These are phyloP conservation scores for Schoenoplectus triqueter DNA, from an alignment of 202 grass and related monocot genomes.

Conservation along the genomic window DNA sequence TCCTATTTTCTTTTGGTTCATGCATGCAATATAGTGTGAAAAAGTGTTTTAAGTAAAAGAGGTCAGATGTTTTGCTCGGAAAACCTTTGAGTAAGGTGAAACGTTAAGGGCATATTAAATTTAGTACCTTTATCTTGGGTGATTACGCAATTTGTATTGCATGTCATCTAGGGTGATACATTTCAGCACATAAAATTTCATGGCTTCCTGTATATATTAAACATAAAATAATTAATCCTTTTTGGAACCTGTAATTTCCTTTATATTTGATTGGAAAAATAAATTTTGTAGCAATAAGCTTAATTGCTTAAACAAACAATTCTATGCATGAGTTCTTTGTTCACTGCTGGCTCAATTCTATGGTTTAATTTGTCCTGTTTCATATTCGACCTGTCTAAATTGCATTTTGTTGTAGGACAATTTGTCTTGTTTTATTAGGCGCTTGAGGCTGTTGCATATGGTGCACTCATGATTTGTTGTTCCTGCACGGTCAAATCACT, in stretches of 20 bases:
- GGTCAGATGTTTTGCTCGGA: not conserved
- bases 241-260: not conserved
- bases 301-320: not conserved
- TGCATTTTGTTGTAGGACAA: not conserved
- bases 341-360: not conserved
- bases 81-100: not conserved
- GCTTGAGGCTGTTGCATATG: not conserved
- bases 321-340: not conserved
- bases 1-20: not conserved
- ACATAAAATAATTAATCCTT: not conserved
- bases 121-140: not conserved
- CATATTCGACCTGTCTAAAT: not conserved
- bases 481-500: not conserved
- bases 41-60: not conserved
- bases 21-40: conserved; percentile 31
- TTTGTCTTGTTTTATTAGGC: not conserved
- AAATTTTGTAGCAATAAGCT: not conserved
- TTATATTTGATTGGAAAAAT: not conserved
- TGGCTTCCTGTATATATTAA: not conserved
- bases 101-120: not conserved
- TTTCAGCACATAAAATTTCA: not conserved
- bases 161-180: not conserved
- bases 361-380: not conserved
- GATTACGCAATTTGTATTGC: not conserved
- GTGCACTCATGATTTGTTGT: not conserved